Evolutionary conservation across 306 rosid genomes (phyloP).

Genomic region (Dalbergia cochinchinensis): DNA sequence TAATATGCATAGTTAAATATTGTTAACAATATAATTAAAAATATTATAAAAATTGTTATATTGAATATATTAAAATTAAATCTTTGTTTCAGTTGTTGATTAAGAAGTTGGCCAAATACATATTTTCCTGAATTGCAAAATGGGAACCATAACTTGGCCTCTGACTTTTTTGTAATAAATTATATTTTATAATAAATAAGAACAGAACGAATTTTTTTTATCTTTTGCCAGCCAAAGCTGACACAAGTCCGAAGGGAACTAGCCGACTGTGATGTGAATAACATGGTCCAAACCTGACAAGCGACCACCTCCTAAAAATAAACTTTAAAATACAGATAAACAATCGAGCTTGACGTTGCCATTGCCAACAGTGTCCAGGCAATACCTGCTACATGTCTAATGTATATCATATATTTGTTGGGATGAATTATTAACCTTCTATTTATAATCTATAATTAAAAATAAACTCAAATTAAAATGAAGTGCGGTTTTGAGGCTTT

Average conservation of each 20-base stretch:
- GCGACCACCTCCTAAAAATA: conserved; percentile 3
- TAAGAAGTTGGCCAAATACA: no score
- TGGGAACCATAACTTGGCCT: no score
- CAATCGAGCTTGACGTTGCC: conserved; percentile 27
- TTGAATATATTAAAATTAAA: no score
- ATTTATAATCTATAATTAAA: not conserved
- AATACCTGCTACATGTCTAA: conserved; percentile 36
- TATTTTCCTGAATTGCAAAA: no score
- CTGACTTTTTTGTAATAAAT: no score
- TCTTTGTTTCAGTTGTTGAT: no score
- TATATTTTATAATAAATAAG: no score
- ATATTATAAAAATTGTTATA: no score
- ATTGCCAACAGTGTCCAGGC: conserved; percentile 18
- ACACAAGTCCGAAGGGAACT: not conserved
- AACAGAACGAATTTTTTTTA: no score
- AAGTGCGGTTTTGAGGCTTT: not conserved
- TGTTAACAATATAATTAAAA: no score
- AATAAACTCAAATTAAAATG: not conserved
- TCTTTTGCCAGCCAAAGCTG: no score
- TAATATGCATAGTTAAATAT: no score
- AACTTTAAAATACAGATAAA: conserved; percentile 8
- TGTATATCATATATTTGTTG: conserved; percentile 7
- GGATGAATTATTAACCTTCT: conserved; percentile 11
- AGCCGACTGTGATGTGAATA: not conserved
- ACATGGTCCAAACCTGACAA: conserved; percentile 44